phyloP scores from a whole-genome alignment of 352 stramenopile genomes.

The Pythium rhizo-oryzae region DNA sequence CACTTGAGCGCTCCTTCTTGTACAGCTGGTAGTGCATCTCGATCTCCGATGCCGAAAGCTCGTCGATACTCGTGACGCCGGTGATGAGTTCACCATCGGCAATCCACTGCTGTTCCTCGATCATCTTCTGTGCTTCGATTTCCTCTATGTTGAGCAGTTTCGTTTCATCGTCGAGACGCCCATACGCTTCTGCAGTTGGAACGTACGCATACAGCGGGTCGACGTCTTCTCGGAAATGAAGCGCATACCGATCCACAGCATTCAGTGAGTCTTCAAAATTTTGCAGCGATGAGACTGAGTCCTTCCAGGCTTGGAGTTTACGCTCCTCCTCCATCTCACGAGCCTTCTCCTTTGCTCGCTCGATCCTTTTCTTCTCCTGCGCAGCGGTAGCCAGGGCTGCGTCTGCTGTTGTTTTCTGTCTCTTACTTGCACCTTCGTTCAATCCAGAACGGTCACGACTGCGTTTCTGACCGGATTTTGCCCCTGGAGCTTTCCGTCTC shows the following conservation, averaged over 20 bases:
- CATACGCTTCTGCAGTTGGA: conserved; percentile 73
- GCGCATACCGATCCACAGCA: conserved; percentile 92
- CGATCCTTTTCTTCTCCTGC: conserved; percentile 16
- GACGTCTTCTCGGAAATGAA: conserved; percentile 92
- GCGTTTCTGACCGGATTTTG: neutral
- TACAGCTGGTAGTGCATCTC: conserved; percentile 56
- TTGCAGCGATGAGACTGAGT: conserved; percentile 70
- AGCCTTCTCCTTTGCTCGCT: conserved; percentile 31
- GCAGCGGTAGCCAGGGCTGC: conserved; percentile 4
- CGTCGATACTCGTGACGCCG: conserved; percentile 39
- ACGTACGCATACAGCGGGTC: conserved; percentile 88
- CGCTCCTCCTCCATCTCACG: conserved; percentile 91
- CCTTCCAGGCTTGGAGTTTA: conserved; percentile 90
- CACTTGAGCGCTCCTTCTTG: conserved; percentile 56
- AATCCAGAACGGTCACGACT: neutral
- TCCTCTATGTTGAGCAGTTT: conserved; percentile 57
- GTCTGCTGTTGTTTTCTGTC: conserved; percentile 1
- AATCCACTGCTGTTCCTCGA: conserved; percentile 63
- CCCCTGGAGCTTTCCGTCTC: neutral
- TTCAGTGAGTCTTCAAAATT: conserved; percentile 93
- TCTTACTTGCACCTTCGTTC: neutral
- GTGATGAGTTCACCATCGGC: conserved; percentile 72
- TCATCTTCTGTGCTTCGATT: conserved; percentile 63
- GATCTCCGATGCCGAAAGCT: neutral
- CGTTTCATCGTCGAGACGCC: conserved; percentile 36